phyloP scores from a whole-genome alignment of 495 filamentous ascomycete species.

The Astrothelium macrocarpum region DNA sequence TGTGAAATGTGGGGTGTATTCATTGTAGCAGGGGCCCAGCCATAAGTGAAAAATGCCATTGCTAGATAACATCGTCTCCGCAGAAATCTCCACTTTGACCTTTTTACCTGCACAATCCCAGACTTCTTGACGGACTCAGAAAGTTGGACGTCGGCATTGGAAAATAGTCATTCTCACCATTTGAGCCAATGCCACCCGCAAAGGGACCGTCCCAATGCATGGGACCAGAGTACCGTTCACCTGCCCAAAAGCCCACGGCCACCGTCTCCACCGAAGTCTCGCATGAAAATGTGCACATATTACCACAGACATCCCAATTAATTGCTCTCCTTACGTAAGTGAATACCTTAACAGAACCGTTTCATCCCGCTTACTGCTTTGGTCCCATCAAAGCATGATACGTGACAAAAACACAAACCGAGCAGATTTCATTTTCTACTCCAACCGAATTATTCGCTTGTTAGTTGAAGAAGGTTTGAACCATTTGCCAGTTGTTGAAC shows the following conservation, averaged over 20 bases:
- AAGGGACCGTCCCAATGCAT: constrained; percentile 47
- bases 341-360: not conserved
- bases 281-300: constrained; percentile 77
- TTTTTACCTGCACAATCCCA: not conserved
- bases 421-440: constrained; percentile 98
- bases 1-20: no score
- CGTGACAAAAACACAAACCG: constrained; percentile 78
- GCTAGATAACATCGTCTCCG: not conserved
- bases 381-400: constrained; percentile 61
- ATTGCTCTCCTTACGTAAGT: constrained; percentile 95
- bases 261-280: constrained; percentile 80
- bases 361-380: not conserved
- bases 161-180: no score
- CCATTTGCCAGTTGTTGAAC: constrained; percentile 82
- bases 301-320: constrained; percentile 90
- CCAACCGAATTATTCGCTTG: constrained; percentile 96
- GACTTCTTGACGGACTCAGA: no score
- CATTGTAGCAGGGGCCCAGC: no score
- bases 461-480: constrained; percentile 96
- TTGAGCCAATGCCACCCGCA: not conserved
- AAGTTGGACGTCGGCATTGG: not conserved
- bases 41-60: not conserved
- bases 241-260: constrained; percentile 72
- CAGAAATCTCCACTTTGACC: not conserved
- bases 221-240: constrained; percentile 67